A percentile compares a stretch with the other conserved stretches of the same genome.
phyloP scores from a whole-genome alignment of 257 asterid genomes.

The Lithospermum erythrorhizon region DNA sequence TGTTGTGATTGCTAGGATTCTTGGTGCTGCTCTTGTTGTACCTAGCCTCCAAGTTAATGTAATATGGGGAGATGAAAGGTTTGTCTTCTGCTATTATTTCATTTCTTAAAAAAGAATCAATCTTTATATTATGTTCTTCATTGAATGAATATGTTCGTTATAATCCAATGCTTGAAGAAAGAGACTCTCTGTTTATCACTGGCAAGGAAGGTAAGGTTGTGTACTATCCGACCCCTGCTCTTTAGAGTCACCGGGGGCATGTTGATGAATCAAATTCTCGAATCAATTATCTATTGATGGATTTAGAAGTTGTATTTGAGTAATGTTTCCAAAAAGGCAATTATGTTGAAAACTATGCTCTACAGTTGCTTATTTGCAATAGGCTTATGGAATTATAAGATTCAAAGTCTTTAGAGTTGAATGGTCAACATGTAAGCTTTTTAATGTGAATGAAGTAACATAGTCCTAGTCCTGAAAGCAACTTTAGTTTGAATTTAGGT shows the following conservation, averaged over 20 bases:
- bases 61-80: conserved; percentile 99
- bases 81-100: conserved; percentile 18
- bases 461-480: neutral
- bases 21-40: conserved; percentile 91
- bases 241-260: too few relatives aligned
- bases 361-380: neutral
- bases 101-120: neutral
- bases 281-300: neutral
- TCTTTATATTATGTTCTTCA: neutral
- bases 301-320: neutral
- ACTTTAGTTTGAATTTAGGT: neutral
- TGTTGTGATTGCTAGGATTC: conserved; percentile 85
- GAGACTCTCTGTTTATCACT: too few relatives aligned
- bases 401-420: too few relatives aligned
- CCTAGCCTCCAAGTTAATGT: conserved; percentile 92
- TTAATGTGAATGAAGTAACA: neutral
- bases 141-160: too few relatives aligned
- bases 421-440: neutral
- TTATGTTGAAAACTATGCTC: neutral
- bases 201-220: too few relatives aligned
- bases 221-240: too few relatives aligned
- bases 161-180: too few relatives aligned
- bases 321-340: neutral
- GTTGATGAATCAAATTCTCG: too few relatives aligned
- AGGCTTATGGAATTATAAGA: too few relatives aligned